Conservation (phyloP, 2,329 filamentous ascomycete species). For the Calcarisporium arbuscula region DNA sequence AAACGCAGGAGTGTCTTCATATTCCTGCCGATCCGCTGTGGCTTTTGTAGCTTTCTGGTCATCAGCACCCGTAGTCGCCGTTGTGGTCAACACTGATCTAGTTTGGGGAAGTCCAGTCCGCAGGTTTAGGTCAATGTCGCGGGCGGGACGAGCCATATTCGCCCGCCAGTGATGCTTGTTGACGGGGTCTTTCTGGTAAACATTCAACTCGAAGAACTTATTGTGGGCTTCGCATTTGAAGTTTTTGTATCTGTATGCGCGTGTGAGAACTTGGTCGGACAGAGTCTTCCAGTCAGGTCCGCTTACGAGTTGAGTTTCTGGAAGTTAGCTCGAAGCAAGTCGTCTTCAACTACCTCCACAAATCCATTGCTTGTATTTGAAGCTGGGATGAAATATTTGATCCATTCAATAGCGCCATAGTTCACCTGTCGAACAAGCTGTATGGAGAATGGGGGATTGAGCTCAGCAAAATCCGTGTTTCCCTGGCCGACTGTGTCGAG, state of each 20-base stretch:
- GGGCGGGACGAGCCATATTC: constrained; percentile 33
- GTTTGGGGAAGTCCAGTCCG: too few relatives aligned
- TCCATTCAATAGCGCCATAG: constrained; percentile 35
- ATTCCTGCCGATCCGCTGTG: too few relatives aligned
- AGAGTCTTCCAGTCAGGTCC: background rate
- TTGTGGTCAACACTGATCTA: too few relatives aligned
- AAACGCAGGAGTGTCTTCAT: too few relatives aligned
- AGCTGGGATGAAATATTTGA: constrained; percentile 31
- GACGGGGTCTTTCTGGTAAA: constrained; percentile 39
- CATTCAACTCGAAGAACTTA: constrained; percentile 42
- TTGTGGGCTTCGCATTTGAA: constrained; percentile 36
- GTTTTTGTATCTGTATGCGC: constrained; percentile 36
- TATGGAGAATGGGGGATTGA: constrained; percentile 20
- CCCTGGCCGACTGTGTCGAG: constrained; percentile 1
- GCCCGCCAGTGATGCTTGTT: constrained; percentile 39
- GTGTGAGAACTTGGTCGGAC: background rate
- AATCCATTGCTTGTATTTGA: constrained; percentile 15
- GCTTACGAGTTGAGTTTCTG: constrained; percentile 37
- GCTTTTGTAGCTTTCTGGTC: too few relatives aligned
- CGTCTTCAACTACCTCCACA: constrained; percentile 27
- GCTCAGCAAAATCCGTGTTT: constrained; percentile 5
- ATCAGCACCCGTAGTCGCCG: too few relatives aligned
- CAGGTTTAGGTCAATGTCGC: constrained; percentile 35
- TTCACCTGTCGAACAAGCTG: constrained; percentile 40
- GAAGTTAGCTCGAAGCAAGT: constrained; percentile 34